Evolutionary conservation across 306 rosid species (phyloP), one percentile per base, ranked within the genome.

Genomic region (Styphnolobium japonicum): DNA sequence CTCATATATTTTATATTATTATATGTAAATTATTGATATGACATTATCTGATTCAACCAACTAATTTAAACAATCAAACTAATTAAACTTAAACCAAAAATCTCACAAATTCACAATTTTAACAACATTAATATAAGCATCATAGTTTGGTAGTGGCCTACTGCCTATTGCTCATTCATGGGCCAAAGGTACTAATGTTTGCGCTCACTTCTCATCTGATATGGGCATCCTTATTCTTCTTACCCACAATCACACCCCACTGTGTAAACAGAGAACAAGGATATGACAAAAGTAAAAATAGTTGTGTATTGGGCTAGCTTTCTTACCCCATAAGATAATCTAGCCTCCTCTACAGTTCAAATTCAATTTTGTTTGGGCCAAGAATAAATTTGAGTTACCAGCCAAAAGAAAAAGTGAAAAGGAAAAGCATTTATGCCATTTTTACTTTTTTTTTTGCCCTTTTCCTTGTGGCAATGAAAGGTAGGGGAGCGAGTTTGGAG

Each of bases 311-410:
- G 78, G 85, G 78, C 78, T 49, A 36, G 52, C 52, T 60, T 43
- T 48, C 81, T 67, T 58, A 14, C 57, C 6, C 65, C 15, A 58
- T 75, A 43, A 48, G 34, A 6, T 56, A 10, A 23, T 53, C 16
- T 19, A 67, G 42, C 43, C 76, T 45, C 45, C 76, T 48, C 84
- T 25, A 34, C 48, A 56, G 22, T 75, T 75, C 67, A 75, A 78
- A 81, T 81, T 81, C 77, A 75, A 67, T 58, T 67, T 58, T 33
- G 27, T 23, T 73, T 65, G 53, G 80, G 39, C 67, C 80, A 80
- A 60, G 62, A 42, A 18, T 21, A 19, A 27, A 77, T 40, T 10
- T 33, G 31, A 67, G 36, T 68, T 18, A 27, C 33, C 27, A 55
- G 46, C 40, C 69, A 16, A 75, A 45, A 81, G 76, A 58, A 66